A percentile compares a stretch with the other conserved stretches of the same genome.
These are phyloP conservation scores for Bimuria novae-zelandiae DNA, from an alignment of 2,329 filamentous ascomycete genomes.

Conservation along the genomic window DNA sequence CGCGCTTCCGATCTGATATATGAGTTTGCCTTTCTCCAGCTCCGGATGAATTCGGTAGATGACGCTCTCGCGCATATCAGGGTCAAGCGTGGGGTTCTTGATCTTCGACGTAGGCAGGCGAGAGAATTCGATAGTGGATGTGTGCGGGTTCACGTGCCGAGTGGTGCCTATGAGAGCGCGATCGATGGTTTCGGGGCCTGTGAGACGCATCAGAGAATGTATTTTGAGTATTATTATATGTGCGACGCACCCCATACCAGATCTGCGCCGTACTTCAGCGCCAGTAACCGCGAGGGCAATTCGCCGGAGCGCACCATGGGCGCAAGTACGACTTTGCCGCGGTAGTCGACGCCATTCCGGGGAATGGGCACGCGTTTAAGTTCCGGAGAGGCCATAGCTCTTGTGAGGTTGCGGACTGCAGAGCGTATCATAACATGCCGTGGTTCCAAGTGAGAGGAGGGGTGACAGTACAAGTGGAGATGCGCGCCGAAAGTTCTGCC, in stretches of 20 bases:
- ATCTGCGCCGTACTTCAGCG: slow-evolving; percentile 93
- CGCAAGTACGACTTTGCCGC: slow-evolving; percentile 90
- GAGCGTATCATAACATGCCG: slow-evolving; percentile 48
- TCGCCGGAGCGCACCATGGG: slow-evolving; percentile 99
- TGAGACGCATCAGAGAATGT: slow-evolving; percentile 11
- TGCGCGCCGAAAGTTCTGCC: slow-evolving; percentile 9
- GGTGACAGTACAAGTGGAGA: slow-evolving; percentile 2
- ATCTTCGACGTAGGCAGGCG: slow-evolving; percentile 73
- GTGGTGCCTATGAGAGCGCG: slow-evolving; percentile 86
- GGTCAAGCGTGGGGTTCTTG: slow-evolving; percentile 60
- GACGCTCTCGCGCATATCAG: slow-evolving; percentile 63
- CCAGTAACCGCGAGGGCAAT: slow-evolving; percentile 83
- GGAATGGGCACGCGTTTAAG: slow-evolving; percentile 77
- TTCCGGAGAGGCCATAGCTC: slow-evolving; percentile 35
- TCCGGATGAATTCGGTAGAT: slow-evolving; percentile 84
- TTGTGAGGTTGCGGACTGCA: slow-evolving; percentile 32
- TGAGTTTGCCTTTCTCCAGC: slow-evolving; percentile 72
- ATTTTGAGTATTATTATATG: slow-evolving; percentile 14
- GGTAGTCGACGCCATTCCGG: slow-evolving; percentile 86
- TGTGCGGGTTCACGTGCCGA: slow-evolving; percentile 74
- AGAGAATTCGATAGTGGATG: slow-evolving; percentile 83
- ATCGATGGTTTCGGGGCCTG: slow-evolving; percentile 92
- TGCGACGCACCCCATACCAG: slow-evolving; percentile 82
- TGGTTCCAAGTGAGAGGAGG: slow-evolving; percentile 5
- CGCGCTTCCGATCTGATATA: slow-evolving; percentile 92